phyloP scores from a whole-genome alignment of 495 filamentous ascomycete genomes.

The Haplographium delicatum region DNA sequence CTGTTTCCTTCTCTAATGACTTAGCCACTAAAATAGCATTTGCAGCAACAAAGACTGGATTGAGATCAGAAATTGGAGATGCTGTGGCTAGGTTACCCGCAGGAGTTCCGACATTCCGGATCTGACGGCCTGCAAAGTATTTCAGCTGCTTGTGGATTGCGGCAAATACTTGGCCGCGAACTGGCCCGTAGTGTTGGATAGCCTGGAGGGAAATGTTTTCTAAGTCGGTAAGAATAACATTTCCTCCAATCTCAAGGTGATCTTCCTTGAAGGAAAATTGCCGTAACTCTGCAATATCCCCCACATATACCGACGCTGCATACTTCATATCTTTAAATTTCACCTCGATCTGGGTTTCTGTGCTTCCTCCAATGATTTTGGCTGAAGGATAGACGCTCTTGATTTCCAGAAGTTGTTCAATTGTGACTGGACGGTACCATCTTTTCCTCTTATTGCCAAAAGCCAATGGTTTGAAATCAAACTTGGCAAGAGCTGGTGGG shows the following conservation, averaged over 20 bases:
- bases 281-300: conserved; percentile 84
- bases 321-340: conserved; percentile 97
- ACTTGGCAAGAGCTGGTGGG: conserved; percentile 74
- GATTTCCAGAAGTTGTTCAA: conserved; percentile 86
- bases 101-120: conserved; percentile 93
- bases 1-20: conserved; percentile 59
- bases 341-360: conserved; percentile 96
- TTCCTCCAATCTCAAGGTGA: conserved; percentile 82
- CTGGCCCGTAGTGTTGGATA: conserved; percentile 70
- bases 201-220: conserved; percentile 70
- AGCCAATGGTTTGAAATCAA: conserved; percentile 73
- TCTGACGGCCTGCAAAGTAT: conserved; percentile 95
- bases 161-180: conserved; percentile 64
- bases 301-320: conserved; percentile 81
- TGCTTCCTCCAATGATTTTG: conserved; percentile 93
- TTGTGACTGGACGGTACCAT: conserved; percentile 86
- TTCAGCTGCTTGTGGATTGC: conserved; percentile 74
- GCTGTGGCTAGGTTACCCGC: conserved; percentile 94
- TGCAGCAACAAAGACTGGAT: conserved; percentile 87
- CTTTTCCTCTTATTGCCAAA: conserved; percentile 93
- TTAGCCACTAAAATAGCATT: conserved; percentile 78
- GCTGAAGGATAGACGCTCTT: conserved; percentile 79
- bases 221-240: conserved; percentile 82
- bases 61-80: conserved; percentile 93
- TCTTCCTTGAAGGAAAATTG: conserved; percentile 75